Evolutionary conservation across 1,139 yeast species (phyloP), one percentile per base, ranked within the genome.

Genomic region (Meyerozyma carpophila): DNA sequence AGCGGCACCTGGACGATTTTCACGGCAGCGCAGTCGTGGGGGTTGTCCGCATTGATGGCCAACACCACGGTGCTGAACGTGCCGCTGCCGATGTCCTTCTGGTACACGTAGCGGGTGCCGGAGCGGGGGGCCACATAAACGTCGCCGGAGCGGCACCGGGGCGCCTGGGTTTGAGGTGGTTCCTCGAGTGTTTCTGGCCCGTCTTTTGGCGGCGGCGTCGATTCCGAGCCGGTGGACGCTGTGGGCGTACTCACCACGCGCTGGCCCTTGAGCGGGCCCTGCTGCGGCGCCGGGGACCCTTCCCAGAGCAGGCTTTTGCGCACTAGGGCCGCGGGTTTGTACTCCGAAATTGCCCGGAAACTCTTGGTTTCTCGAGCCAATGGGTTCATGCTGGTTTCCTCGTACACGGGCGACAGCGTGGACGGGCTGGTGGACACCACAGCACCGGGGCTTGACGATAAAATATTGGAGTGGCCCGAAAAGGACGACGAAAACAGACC

Each of bases 51-150:
- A 6, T 57, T 31, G 1, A 63, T 57, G 8, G 73, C 82, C 34
- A 77, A 56, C 5, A 77, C 65, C 10, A 82, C 88, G 2, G 71
- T 68, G 57, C 84, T 79, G 55, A 82, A 82, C 43, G 76, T 78
- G 0, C 89, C 89, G 7, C 64, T 51, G 1, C 89, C 89, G 3
- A 82, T 63, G 32, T 69, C 55, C 37, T 53, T 56, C 1, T 60
- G 48, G 46, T 53, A 71, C 65, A 62, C 36, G 49, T 50, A 47
- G 46, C 54, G 29, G 46, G 44, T 6, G 40, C 36, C 41, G 3
- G 47, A 8, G 52, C 53, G 37, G 46, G 47, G 45, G 41, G 59
- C 52, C 48, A 57, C 21, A 51, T 44, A 46, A 37, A 43, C 47
- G 41, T 55, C 43, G 45, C 13, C 48, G 49, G 11, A 41, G 49